phyloP scores from a whole-genome alignment of 257 asterid species.

The Forsythia viridissima region DNA sequence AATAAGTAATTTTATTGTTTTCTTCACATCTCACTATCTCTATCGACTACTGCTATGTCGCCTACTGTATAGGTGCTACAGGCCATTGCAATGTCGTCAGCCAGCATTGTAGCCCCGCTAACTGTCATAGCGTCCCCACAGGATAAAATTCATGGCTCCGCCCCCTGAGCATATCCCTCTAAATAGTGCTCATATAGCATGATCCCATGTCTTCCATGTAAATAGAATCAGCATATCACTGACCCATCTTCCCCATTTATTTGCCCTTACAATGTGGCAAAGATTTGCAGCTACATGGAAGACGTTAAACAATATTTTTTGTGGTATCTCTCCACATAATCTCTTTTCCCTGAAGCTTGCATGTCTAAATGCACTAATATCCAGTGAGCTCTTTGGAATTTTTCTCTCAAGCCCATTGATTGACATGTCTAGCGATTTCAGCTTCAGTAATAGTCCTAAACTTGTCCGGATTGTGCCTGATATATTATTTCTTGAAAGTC shows the following conservation, averaged over 20 bases:
- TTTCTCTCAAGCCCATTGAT: conserved; percentile 55
- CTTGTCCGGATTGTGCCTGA: conserved; percentile 72
- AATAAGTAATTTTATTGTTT: no score
- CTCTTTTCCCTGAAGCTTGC: conserved; percentile 76
- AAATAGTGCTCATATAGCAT: conserved; percentile 36
- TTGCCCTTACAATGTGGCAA: conserved; percentile 66
- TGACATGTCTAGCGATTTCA: conserved; percentile 83
- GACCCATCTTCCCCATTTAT: conserved; percentile 43
- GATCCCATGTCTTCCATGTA: conserved; percentile 36
- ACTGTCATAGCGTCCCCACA: no score
- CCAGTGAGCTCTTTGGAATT: conserved; percentile 68
- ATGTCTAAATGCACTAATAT: conserved; percentile 54
- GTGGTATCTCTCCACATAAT: conserved; percentile 91
- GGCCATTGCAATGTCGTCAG: no score
- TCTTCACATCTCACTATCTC: no score
- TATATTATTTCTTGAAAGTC: conserved; percentile 66
- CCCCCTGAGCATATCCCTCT: not conserved
- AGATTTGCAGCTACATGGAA: conserved; percentile 73
- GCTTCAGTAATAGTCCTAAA: conserved; percentile 53
- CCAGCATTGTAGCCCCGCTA: no score
- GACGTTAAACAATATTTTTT: conserved; percentile 62
- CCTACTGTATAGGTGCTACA: no score
- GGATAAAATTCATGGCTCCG: no score
- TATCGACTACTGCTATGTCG: no score
- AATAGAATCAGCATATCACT: conserved; percentile 67